Conservation (phyloP, 2,329 filamentous ascomycete genomes). For the Arthrinium puccinioides region DNA sequence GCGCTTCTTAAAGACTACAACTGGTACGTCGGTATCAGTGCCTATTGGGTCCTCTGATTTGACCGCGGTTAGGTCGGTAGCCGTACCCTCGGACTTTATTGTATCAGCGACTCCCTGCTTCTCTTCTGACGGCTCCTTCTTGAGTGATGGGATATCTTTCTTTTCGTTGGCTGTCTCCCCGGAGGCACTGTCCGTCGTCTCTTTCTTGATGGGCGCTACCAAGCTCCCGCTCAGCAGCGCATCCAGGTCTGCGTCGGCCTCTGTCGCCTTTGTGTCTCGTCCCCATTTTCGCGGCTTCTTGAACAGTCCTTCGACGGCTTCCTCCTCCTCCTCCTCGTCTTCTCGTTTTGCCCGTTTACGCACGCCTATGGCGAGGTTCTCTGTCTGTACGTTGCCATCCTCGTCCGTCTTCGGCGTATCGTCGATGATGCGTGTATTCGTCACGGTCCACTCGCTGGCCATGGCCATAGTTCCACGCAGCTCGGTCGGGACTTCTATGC, state of each 20-base stretch:
- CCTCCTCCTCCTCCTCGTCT: constrained; percentile 42
- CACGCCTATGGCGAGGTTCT: constrained; percentile 47
- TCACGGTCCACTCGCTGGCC: constrained; percentile 79
- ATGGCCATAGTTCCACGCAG: constrained; percentile 77
- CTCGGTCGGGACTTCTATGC: constrained; percentile 74
- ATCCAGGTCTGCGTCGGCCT: constrained; percentile 53
- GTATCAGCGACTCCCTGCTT: constrained; percentile 8
- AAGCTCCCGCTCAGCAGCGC: constrained; percentile 41
- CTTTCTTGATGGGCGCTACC: constrained; percentile 20
- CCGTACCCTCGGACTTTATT: constrained; percentile 23
- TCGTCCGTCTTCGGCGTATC: constrained; percentile 31
- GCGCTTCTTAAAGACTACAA: constrained; percentile 72
- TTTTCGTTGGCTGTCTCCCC: constrained; percentile 12
- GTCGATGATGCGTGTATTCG: constrained; percentile 52
- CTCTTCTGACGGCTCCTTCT: constrained; percentile 31
- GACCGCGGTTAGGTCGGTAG: constrained; percentile 7
- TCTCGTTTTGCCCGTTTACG: constrained; percentile 43
- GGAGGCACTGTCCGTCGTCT: constrained; percentile 13
- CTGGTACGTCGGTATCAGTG: constrained; percentile 20
- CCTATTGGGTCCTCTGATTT: constrained; percentile 12
- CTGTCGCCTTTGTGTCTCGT: constrained; percentile 42
- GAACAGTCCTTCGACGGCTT: constrained; percentile 50
- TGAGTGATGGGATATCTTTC: constrained; percentile 22
- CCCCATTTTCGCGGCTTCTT: constrained; percentile 53
- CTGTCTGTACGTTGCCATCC: constrained; percentile 33